phyloP scores from a whole-genome alignment of 2,329 filamentous ascomycete species.

The Monosporascus cannonballus region DNA sequence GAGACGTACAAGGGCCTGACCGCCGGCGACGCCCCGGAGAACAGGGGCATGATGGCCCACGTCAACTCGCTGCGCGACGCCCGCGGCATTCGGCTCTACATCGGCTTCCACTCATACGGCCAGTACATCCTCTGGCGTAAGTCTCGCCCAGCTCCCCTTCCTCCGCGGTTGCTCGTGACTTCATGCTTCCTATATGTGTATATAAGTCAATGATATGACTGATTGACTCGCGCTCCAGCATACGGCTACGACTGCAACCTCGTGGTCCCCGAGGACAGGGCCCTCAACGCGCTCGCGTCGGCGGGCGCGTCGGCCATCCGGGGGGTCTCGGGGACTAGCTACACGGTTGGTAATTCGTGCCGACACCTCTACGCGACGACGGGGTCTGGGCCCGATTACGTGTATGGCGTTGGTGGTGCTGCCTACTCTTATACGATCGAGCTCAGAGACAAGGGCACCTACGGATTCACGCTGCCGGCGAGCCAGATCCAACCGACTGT shows the following conservation, averaged over 20 bases:
- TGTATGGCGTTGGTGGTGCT: constrained; percentile 21
- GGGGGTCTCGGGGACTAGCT: constrained; percentile 21
- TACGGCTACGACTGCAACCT: constrained; percentile 24
- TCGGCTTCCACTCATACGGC: constrained; percentile 25
- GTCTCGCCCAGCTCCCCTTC: neutral
- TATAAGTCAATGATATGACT: neutral
- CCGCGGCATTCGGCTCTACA: constrained; percentile 22
- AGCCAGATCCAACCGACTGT: constrained; percentile 22
- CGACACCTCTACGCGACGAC: constrained; percentile 28
- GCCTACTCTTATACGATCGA: constrained; percentile 26
- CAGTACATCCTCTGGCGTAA: constrained; percentile 22
- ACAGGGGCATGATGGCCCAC: constrained; percentile 38
- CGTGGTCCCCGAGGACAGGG: constrained; percentile 27
- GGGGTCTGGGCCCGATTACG: constrained; percentile 24
- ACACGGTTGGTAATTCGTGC: constrained; percentile 32
- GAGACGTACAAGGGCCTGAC: constrained; percentile 36
- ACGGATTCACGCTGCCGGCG: constrained; percentile 23
- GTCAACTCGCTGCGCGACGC: constrained; percentile 35
- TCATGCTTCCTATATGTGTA: neutral
- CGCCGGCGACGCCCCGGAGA: constrained; percentile 42
- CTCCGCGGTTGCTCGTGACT: neutral
- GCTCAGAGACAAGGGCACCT: constrained; percentile 22
- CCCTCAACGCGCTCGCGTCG: neutral
- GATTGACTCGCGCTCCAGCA: constrained; percentile 3
- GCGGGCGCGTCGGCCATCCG: constrained; percentile 11